These are phyloP conservation scores for Fusarium sp. DNA, from an alignment of 2,329 filamentous ascomycete genomes.

Conservation along the genomic window DNA sequence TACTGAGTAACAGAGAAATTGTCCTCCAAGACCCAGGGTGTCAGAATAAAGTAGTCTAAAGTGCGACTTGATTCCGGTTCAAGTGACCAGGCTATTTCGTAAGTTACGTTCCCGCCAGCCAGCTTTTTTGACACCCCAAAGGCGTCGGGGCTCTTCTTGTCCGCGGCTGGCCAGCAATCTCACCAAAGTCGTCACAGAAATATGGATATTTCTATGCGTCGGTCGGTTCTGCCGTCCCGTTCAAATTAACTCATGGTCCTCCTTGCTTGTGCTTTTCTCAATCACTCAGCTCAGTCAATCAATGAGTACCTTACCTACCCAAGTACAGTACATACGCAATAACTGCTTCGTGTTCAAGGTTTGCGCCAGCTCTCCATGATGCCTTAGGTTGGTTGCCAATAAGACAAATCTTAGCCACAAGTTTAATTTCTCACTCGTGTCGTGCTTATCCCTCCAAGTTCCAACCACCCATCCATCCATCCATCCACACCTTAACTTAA, in stretches of 20 bases:
- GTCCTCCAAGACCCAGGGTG: no score
- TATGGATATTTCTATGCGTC: conserved; percentile 6
- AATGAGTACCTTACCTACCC: background rate
- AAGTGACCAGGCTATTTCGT: no score
- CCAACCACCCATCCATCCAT: background rate
- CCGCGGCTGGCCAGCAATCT: conserved; percentile 3
- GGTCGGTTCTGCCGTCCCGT: background rate
- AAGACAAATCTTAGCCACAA: conserved; percentile 28
- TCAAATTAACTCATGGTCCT: background rate
- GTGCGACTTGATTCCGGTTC: rapidly evolving
- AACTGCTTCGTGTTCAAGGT: conserved; percentile 4
- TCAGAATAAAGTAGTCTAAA: no score
- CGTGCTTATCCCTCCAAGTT: conserved; percentile 29
- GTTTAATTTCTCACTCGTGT: conserved; percentile 37
- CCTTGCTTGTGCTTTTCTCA: background rate
- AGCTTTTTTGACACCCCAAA: background rate
- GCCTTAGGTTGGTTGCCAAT: conserved; percentile 8
- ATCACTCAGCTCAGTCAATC: background rate
- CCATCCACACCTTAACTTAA: conserved; percentile 18
- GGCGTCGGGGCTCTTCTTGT: conserved; percentile 5
- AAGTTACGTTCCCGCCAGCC: background rate
- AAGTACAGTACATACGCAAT: background rate
- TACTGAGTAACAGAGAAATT: background rate
- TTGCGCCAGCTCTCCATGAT: conserved; percentile 11
- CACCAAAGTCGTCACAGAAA: conserved; percentile 4